Base-by-base conservation (phyloP, 257 asterid genomes). In the Cinchona pubescens region DNA sequence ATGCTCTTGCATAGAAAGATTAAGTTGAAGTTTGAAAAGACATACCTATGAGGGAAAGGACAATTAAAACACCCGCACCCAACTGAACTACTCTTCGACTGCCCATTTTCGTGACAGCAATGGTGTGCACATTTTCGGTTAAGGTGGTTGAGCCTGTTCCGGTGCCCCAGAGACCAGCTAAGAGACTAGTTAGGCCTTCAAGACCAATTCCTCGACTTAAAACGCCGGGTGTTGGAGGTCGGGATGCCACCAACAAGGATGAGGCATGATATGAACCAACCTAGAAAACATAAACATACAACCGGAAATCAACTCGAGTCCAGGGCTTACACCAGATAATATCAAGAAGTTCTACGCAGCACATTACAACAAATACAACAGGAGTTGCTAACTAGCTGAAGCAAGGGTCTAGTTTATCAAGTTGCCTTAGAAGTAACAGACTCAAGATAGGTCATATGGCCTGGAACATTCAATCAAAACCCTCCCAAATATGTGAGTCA, bases 91-190 rank as follows among this genome's bases (percentile, higher is more conserved):
- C 98, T 86, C 90, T 82, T 13, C 99, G 98, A 78, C 99, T 95
- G 76, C 99, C 99, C 97, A 95, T 87, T 88, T 95, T 95, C 21
- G 98, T 95, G n/a, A 95, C 98, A 48, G 97, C 99, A 78, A 95
- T 90, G 58, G 99, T 92, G 85, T 95, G 98, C 74, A 95, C 97
- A 76, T 95, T 95, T 85, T 95, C 99, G 35, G 99, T 95, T 85
- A 95, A 86, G 80, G 97, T 92, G 48, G 98, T 79, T 45, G 97
- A 91, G 58, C 97, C 98, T 53, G 96, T 88, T 78, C 99, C 98
- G 2, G 90, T 92, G 45, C 99, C 99, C 99, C 99, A 95, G 19
- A 95, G 83, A 70, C 97, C 98, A 78, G 99, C 96, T 87, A 95
- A 86, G 78, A 95, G 83, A 84, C 99, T 90, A n/a, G 90, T 82